Conservation (phyloP, 73 alveolate genomes). For the Tetrahymena elliotti region DNA sequence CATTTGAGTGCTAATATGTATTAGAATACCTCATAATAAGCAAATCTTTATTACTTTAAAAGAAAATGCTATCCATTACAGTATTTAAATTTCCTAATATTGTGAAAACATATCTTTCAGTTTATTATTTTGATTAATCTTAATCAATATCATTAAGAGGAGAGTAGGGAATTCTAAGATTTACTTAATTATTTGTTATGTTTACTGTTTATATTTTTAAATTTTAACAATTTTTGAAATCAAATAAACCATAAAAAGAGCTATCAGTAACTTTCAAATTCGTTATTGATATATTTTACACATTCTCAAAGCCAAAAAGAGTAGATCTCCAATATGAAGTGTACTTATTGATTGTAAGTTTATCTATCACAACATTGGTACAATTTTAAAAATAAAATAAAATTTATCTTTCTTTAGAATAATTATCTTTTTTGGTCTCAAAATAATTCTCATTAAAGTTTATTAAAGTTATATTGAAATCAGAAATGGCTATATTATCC, state of each 20-base stretch:
- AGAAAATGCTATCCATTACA: neutral
- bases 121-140: neutral
- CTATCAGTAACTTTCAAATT: neutral
- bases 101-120: neutral
- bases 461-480: neutral
- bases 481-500: neutral
- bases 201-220: neutral
- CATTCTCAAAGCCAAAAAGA: neutral
- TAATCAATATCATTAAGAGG: neutral
- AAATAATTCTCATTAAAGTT: no score
- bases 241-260: neutral
- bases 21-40: neutral
- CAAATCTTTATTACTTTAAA: neutral
- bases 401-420: neutral
- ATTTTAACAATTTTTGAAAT: neutral
- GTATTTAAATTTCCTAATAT: neutral
- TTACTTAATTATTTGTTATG: neutral
- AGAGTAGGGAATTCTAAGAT: neutral
- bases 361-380: neutral
- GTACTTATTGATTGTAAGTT: neutral
- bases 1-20: neutral
- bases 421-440: neutral
- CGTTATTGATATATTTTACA: neutral
- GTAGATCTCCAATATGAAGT: neutral
- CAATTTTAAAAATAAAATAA: neutral